Percentiles rank a stretch among this genome's conserved stretches.
phyloP scores from a whole-genome alignment of 202 grass and related monocot species.

The Schoenoplectus tabernaemontani region DNA sequence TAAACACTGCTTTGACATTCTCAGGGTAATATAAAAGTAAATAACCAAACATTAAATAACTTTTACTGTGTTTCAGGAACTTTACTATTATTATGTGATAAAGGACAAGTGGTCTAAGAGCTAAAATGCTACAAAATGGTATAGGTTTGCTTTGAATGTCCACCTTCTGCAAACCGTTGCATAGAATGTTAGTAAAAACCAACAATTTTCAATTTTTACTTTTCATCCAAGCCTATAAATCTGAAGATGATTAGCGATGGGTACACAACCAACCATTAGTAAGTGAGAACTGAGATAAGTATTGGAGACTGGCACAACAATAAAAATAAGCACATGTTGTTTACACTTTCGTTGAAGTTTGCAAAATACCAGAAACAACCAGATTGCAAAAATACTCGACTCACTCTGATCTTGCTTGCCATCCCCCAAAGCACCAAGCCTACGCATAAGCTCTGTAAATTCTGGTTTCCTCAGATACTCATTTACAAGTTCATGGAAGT shows the following conservation, averaged over 20 bases:
- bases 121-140: not conserved
- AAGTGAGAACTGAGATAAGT: not conserved
- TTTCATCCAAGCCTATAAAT: not conserved
- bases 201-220: not conserved
- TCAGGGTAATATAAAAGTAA: not conserved
- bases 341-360: not conserved
- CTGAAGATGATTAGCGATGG: not conserved
- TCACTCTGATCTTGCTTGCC: conserved; percentile 61
- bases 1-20: not conserved
- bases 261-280: not conserved
- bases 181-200: not conserved
- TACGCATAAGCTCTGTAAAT: conserved; percentile 80
- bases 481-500: conserved; percentile 84
- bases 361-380: not conserved
- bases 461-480: conserved; percentile 74
- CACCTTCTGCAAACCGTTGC: not conserved
- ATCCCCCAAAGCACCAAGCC: conserved; percentile 86
- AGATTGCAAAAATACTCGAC: not conserved
- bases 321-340: not conserved
- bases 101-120: not conserved
- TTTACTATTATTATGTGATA: not conserved
- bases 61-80: not conserved
- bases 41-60: not conserved
- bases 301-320: not conserved
- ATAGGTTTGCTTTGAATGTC: not conserved